These are phyloP conservation scores for Nakataea oryzae DNA, from an alignment of 2,329 filamentous ascomycete genomes.

Conservation along the genomic window DNA sequence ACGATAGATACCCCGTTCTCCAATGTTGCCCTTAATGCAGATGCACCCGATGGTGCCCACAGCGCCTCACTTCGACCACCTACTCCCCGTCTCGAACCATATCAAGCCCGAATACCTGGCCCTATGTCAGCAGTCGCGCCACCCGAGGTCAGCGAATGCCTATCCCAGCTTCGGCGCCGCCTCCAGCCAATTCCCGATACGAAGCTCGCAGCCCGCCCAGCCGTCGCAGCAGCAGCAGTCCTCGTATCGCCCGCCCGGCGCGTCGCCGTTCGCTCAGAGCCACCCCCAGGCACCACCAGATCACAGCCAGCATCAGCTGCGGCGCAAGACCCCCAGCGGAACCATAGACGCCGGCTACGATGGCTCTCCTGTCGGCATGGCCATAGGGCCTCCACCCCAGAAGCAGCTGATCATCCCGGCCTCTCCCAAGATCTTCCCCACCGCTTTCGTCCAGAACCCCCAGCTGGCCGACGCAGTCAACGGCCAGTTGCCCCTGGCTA, in stretches of 20 bases:
- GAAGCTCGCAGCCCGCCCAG: constrained; percentile 20
- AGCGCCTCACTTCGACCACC: constrained; percentile 26
- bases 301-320: constrained; percentile 62
- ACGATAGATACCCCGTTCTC: neutral
- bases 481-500: neutral
- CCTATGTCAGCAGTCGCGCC: constrained; percentile 12
- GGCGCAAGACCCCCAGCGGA: constrained; percentile 90
- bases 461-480: constrained; percentile 5
- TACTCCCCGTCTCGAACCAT: constrained; percentile 17
- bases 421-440: constrained; percentile 23
- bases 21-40: constrained; percentile 41
- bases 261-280: constrained; percentile 13
- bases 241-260: neutral
- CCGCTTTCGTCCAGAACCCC: constrained; percentile 13
- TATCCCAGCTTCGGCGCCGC: constrained; percentile 11
- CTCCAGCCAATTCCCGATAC: constrained; percentile 24
- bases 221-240: constrained; percentile 5
- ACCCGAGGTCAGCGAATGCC: constrained; percentile 7
- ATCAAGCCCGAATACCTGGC: constrained; percentile 17
- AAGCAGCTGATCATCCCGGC: constrained; percentile 76
- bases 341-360: constrained; percentile 88
- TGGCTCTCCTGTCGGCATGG: constrained; percentile 64
- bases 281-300: constrained; percentile 12
- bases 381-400: constrained; percentile 61
- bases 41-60: constrained; percentile 35